A percentile compares a stretch with the other conserved stretches of the same genome.
These are phyloP conservation scores for Trypanosoma congolense DNA, from an alignment of 208 protist species.

Conservation along the genomic window DNA sequence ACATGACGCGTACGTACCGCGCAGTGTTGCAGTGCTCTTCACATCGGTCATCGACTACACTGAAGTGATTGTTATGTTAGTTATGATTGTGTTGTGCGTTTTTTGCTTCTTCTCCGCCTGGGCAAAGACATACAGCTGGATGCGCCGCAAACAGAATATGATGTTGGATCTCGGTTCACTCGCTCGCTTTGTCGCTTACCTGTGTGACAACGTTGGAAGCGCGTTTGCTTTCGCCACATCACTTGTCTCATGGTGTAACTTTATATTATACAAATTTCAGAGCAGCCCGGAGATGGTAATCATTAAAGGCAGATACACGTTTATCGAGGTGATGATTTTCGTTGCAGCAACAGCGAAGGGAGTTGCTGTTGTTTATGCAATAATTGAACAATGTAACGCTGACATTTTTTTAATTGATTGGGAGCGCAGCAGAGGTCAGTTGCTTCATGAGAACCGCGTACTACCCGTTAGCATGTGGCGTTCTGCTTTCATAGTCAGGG, in stretches of 20 bases:
- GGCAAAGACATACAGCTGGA: conserved; percentile 75
- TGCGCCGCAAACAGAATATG: conserved; percentile 72
- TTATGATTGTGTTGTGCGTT: conserved; percentile 45
- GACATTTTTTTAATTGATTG: conserved; percentile 89
- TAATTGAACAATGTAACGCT: conserved; percentile 83
- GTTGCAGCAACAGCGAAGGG: conserved; percentile 42
- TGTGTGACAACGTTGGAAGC: conserved; percentile 70
- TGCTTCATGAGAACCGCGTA: conserved; percentile 80
- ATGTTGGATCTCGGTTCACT: conserved; percentile 43
- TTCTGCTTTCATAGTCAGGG: conserved; percentile 75
- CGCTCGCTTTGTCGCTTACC: conserved; percentile 67
- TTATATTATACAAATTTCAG: conserved; percentile 61
- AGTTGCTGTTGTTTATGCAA: conserved; percentile 55
- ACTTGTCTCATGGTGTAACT: conserved; percentile 66
- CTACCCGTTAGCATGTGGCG: conserved; percentile 87
- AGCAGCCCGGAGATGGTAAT: conserved; percentile 26
- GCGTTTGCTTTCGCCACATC: conserved; percentile 48
- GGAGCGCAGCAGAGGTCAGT: conserved; percentile 79
- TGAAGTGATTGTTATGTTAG: conserved; percentile 37
- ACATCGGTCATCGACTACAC: conserved; percentile 27
- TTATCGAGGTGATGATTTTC: conserved; percentile 69
- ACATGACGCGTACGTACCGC: background rate
- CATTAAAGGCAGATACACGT: conserved; percentile 35
- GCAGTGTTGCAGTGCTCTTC: conserved; percentile 32
- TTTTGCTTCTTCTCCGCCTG: conserved; percentile 61